Evolutionary conservation across 192 early-diverging fungal genomes (phyloP).

Genomic region (Linnemannia zychae): DNA sequence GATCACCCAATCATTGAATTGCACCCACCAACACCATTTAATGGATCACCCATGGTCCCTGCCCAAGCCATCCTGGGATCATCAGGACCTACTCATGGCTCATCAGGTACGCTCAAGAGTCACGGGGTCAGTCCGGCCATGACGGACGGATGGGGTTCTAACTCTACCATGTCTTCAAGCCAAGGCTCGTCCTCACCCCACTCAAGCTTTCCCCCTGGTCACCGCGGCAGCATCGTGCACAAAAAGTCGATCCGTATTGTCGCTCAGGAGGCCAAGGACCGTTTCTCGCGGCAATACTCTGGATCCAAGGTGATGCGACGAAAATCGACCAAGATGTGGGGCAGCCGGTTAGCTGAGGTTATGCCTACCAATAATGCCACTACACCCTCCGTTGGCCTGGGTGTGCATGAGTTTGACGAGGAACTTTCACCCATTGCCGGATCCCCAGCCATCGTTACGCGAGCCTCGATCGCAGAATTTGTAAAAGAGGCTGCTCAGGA

Average conservation of each 20-base stretch:
- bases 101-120: slow-evolving; percentile 29
- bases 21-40: slow-evolving; percentile 29
- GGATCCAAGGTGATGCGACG: slow-evolving; percentile 54
- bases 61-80: slow-evolving; percentile 39
- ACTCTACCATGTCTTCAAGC: slow-evolving; percentile 38
- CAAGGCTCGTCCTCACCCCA: slow-evolving; percentile 24
- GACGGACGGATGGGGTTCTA: slow-evolving; percentile 55
- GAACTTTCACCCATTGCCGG: slow-evolving; percentile 44
- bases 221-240: slow-evolving; percentile 53
- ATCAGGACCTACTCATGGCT: slow-evolving; percentile 16
- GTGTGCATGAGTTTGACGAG: slow-evolving; percentile 43
- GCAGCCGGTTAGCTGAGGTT: slow-evolving; percentile 60
- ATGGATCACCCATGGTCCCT: slow-evolving; percentile 43
- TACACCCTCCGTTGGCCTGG: slow-evolving; percentile 29
- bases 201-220: slow-evolving; percentile 9
- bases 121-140: slow-evolving; percentile 41
- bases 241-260: slow-evolving; percentile 68
- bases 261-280: slow-evolving; percentile 66
- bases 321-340: slow-evolving; percentile 70
- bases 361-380: slow-evolving; percentile 55
- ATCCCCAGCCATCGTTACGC: slow-evolving; percentile 33
- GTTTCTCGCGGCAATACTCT: slow-evolving; percentile 50
- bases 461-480: slow-evolving; percentile 52
- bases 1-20: slow-evolving; percentile 77
- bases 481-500: slow-evolving; percentile 42